A percentile compares a stretch with the other conserved stretches of the same genome.
Evolutionary conservation across 768 basidiomycete species (phyloP).

Genomic region (Leccinum incarnatum): DNA sequence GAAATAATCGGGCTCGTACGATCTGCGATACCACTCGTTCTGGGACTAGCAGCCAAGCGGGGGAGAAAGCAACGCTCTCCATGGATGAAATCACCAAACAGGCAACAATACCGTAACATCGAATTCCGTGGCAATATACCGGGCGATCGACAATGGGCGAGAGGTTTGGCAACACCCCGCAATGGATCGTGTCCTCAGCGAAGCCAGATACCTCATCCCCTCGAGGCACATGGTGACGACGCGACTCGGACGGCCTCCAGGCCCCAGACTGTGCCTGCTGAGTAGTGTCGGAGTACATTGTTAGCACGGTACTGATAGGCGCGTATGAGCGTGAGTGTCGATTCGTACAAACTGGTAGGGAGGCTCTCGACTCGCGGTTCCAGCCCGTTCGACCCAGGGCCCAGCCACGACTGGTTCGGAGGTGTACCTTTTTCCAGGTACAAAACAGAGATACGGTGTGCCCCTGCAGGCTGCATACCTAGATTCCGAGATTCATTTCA

Average conservation of each 20-base stretch:
- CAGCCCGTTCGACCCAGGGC: background rate
- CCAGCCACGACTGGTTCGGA: background rate
- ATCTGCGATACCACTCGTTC: background rate
- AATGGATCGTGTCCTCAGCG: background rate
- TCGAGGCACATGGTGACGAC: background rate
- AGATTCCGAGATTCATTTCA: background rate
- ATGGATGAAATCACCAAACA: background rate
- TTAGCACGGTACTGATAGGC: background rate
- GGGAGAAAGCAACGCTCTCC: background rate
- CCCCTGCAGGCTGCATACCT: background rate
- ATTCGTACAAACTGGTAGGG: background rate
- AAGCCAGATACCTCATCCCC: no score
- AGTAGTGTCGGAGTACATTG: background rate
- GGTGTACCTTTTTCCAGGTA: background rate
- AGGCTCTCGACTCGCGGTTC: background rate
- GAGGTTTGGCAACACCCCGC: background rate
- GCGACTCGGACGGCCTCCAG: background rate
- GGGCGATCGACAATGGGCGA: background rate
- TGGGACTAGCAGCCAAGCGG: background rate
- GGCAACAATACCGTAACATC: background rate
- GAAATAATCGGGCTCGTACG: background rate
- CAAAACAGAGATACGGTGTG: background rate
- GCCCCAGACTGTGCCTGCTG: background rate
- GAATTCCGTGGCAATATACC: background rate
- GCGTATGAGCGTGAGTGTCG: background rate